Percentiles rank a stretch among this genome's conserved stretches.
phyloP scores from a whole-genome alignment of 495 filamentous ascomycete genomes.

The Penicillium nucicola region DNA sequence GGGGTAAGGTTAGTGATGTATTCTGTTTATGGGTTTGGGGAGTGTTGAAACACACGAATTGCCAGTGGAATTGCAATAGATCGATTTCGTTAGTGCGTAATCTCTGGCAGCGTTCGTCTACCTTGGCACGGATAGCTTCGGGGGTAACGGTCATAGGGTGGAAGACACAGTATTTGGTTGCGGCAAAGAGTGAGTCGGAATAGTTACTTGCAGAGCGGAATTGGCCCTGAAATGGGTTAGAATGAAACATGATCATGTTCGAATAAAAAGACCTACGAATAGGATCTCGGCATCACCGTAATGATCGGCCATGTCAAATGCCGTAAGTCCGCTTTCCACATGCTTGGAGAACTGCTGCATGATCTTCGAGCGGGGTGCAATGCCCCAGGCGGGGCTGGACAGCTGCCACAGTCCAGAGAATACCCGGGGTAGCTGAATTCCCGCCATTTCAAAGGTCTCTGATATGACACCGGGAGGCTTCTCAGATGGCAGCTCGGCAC shows the following conservation, averaged over 20 bases:
- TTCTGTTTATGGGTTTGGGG: background rate
- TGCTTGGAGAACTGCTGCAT: conserved; percentile 21
- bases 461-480: conserved; percentile 2
- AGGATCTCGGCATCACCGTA: conserved; percentile 40
- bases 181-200: conserved; percentile 28
- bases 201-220: conserved; percentile 30
- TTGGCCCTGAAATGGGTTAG: conserved; percentile 24
- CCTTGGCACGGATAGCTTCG: conserved; percentile 29
- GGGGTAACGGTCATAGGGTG: conserved; percentile 26
- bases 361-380: conserved; percentile 25
- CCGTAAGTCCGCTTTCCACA: conserved; percentile 20
- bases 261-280: conserved; percentile 16
- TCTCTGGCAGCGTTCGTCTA: conserved; percentile 33
- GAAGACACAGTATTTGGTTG: conserved; percentile 41
- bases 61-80: conserved; percentile 46
- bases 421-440: conserved; percentile 29
- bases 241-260: conserved; percentile 18
- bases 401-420: conserved; percentile 46
- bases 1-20: background rate
- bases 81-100: conserved; percentile 32
- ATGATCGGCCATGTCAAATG: conserved; percentile 48
- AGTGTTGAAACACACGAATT: conserved; percentile 30
- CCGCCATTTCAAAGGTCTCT: conserved; percentile 32
- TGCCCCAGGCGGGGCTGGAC: conserved; percentile 44
- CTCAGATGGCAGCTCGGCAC: background rate